Evolutionary conservation across 177 flowering plant genomes (phyloP), one percentile per base, ranked within the genome.

Genomic region (Tripterygium wilfordii): DNA sequence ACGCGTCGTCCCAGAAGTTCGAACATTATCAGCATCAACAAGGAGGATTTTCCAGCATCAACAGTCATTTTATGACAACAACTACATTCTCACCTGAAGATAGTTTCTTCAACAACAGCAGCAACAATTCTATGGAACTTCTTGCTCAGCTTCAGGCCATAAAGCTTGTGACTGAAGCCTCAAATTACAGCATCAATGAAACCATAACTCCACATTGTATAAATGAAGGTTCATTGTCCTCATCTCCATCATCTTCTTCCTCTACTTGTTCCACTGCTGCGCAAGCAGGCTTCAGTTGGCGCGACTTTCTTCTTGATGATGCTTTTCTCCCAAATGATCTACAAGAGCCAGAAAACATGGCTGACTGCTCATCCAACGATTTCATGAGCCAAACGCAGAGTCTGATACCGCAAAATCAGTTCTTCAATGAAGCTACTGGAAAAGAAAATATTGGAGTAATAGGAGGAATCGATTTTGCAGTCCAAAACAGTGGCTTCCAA

Each of bases 101-200:
- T 2, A 35, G 28, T 19, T 19, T 40, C 43, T 36, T 61, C 24
- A 52, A 29, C 61, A 41, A 12, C 31, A 45, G 10, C 25, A 47
- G 22, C 54, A 33, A 17, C 18, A 44, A n/a, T 4, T 63, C 83
- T 0, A 43, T 64, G 38, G 78, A 77, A 18, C 85, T 89, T 54
- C 68, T 83, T 1, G 64, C 78, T 42, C 85, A 86, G 53, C 67
- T 84, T 16, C 92, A 86, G 48, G 71, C 92, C 45, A 77, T 89
- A 37, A 72, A 67, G 32, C 51, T 78, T 10, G 74, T 72, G 3
- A 61, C 77, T 25, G 76, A 74, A 30, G 58, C 75, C 30, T 63
- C 83, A 25, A 64, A 44, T 28, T 32, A 32, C 57, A 59, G 19
- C 17, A 32, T 46, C 18, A 42, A 48, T 15, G 45, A 62, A 29